Evolutionary conservation across 768 basidiomycete species (phyloP), one percentile per base, ranked within the genome.

Genomic region (Boletus huronensis): DNA sequence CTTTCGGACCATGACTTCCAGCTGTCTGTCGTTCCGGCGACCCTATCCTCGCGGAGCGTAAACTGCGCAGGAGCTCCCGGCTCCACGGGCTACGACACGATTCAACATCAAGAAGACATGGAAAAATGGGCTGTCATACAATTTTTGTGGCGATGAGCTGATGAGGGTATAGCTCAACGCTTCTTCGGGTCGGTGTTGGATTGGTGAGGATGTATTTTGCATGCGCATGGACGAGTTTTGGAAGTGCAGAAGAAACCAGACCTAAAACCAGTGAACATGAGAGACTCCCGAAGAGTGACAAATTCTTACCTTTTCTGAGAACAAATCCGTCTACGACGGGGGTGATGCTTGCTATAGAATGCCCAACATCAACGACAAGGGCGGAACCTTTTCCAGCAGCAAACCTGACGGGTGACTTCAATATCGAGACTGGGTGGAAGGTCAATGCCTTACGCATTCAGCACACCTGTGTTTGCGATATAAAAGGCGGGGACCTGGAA

Each of bases 251-350:
- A 63, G 82, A 83, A 21, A 80, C 73, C 23, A 98, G 85, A 42
- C 94, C 96, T 97, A 51, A 32, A 10, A 7, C 29, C 11, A 21
- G 14, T 61, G 38, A 47, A 48, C n/a, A 26, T 31, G 28, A 39
- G 17, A 23, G 11, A 28, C 8, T 17, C 3, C 7, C 6, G 2
- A 32, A 41, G 16, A 28, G 13, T 2, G 48, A 28, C 43, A 38
- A 8, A 19, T 11, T 52, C 69, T 42, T 42, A 87, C 96, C 96
- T 82, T 96, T 97, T 64, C 95, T 81, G 41, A 99, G 82, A 40
- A 98, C 97, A 64, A 98, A 99, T 5, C 97, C 97, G 62, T 99
- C 97, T 5, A 95, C 93, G 19, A 99, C 89, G 6, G 97, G 97
- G 1, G 93, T 93, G 14, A 96, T 91, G 62, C 91, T 96, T 14